Evolutionary conservation across 2,329 filamentous ascomycete genomes (phyloP).

Genomic region (Aspergillus glaucus): DNA sequence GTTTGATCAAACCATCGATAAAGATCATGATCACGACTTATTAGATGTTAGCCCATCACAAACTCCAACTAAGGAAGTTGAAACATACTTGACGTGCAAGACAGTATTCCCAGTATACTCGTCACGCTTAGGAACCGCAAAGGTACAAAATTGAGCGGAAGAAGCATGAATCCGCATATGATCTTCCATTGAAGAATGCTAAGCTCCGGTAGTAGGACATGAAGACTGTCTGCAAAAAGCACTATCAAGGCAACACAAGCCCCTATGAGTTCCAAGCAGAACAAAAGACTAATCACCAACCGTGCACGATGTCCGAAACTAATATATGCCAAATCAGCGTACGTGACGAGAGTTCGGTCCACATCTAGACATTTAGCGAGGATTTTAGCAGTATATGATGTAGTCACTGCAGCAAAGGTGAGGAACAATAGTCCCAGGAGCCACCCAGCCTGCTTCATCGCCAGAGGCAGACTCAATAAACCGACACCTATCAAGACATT

Average conservation of each 20-base stretch:
- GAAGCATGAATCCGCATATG: constrained; percentile 68
- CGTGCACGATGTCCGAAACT: constrained; percentile 80
- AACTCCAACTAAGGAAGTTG: not conserved
- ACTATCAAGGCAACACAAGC: constrained; percentile 86
- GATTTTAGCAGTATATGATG: constrained; percentile 77
- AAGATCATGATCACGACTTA: constrained; percentile 77
- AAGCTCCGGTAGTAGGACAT: constrained; percentile 67
- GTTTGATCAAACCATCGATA: constrained; percentile 79
- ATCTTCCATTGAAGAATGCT: constrained; percentile 74
- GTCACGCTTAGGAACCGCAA: constrained; percentile 80
- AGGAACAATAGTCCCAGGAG: constrained; percentile 72
- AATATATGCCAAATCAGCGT: constrained; percentile 86
- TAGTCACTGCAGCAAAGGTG: constrained; percentile 65
- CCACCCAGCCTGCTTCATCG: constrained; percentile 83
- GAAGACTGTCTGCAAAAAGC: constrained; percentile 85
- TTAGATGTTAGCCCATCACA: constrained; percentile 20
- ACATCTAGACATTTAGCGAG: constrained; percentile 84
- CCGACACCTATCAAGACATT: constrained; percentile 90
- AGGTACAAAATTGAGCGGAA: constrained; percentile 79
- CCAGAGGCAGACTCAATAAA: constrained; percentile 79
- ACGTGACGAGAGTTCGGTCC: constrained; percentile 80
- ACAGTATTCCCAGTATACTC: constrained; percentile 86
- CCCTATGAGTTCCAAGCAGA: constrained; percentile 79
- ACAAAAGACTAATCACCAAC: constrained; percentile 74
- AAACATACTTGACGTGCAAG: constrained; percentile 74